Conservation (phyloP, 148 eudicot genomes). For the Rhododendron ovatum region DNA sequence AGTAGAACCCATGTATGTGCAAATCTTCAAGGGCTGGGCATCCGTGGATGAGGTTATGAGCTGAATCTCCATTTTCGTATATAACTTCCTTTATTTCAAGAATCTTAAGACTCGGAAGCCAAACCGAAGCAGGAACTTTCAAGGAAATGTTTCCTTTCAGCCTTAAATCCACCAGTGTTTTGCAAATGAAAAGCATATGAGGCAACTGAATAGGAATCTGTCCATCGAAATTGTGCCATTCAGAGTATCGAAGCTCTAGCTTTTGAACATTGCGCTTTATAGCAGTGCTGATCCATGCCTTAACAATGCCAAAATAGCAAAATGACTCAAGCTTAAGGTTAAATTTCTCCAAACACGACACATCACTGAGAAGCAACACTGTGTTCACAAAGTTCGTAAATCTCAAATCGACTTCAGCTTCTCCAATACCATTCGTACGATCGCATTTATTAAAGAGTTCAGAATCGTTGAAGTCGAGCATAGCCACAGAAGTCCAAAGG, state of each 20-base stretch:
- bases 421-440: background rate
- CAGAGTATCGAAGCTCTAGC: background rate
- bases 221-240: background rate
- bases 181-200: background rate
- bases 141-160: background rate
- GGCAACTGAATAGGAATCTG: background rate
- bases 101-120: background rate
- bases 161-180: background rate
- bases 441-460: background rate
- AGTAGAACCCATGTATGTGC: background rate
- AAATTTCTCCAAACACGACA: background rate
- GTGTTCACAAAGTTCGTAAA: background rate
- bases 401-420: background rate
- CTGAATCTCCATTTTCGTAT: background rate
- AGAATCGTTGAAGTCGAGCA: slow-evolving; percentile 14
- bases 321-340: background rate
- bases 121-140: background rate
- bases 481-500: slow-evolving; percentile 18
- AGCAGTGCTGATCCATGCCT: background rate
- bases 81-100: background rate
- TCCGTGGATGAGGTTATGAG: background rate
- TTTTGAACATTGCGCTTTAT: background rate
- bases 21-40: background rate
- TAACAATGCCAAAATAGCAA: background rate
- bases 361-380: background rate